A percentile compares a stretch with the other conserved stretches of the same genome.
Evolutionary conservation across 495 filamentous ascomycete species (phyloP).

Genomic region (Hyaloscypha variabilis): DNA sequence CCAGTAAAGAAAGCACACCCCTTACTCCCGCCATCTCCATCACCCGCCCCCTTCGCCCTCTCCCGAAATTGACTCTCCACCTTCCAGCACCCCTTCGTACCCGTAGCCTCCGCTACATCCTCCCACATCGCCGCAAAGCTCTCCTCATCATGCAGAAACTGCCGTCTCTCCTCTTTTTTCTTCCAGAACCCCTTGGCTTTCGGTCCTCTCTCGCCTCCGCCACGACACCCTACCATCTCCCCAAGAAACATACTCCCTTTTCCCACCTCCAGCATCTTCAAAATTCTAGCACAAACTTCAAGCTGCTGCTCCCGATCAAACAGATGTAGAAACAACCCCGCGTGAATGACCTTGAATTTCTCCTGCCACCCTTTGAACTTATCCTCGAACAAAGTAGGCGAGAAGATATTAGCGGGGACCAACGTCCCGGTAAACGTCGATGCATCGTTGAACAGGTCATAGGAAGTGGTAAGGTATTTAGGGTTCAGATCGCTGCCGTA

Average conservation of each 20-base stretch:
- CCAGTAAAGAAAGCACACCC: conserved; percentile 15
- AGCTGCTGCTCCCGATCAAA: conserved; percentile 58
- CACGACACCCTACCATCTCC: conserved; percentile 43
- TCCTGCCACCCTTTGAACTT: conserved; percentile 39
- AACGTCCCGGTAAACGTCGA: conserved; percentile 46
- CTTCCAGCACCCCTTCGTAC: conserved; percentile 44
- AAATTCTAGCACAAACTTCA: conserved; percentile 44
- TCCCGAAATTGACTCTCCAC: conserved; percentile 33
- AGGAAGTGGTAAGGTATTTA: conserved; percentile 53
- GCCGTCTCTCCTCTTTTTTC: conserved; percentile 14
- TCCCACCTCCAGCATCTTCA: conserved; percentile 43
- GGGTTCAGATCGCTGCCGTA: conserved; percentile 47
- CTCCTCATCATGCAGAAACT: conserved; percentile 45
- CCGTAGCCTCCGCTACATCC: conserved; percentile 43
- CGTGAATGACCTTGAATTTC: conserved; percentile 57
- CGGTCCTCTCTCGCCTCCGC: conserved; percentile 33
- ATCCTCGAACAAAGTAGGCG: conserved; percentile 35
- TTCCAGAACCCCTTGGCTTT: conserved; percentile 26
- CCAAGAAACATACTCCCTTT: conserved; percentile 51
- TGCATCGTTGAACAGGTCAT: conserved; percentile 51
- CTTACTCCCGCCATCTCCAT: neutral
- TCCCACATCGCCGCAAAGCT: conserved; percentile 49
- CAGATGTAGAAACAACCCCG: conserved; percentile 60
- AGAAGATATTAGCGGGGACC: conserved; percentile 51
- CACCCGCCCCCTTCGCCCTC: conserved; percentile 26